Percentiles rank a stretch among this genome's conserved stretches.
Evolutionary conservation across 2,329 filamentous ascomycete species (phyloP).

Genomic region (Aureobasidium sp.): DNA sequence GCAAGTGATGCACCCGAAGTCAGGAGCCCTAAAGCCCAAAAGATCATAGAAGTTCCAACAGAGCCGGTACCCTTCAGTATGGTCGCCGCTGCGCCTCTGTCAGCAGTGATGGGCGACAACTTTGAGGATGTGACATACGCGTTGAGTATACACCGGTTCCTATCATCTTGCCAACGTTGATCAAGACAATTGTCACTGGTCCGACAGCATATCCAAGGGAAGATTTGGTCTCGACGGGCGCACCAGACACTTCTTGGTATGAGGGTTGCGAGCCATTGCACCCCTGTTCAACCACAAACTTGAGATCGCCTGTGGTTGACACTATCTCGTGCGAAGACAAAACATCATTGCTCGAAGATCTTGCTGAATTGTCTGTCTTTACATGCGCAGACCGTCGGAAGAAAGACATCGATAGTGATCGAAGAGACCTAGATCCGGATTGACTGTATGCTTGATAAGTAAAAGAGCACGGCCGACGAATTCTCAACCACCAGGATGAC

Average conservation of each 20-base stretch:
- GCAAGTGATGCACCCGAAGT: conserved; percentile 45
- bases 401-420: neutral
- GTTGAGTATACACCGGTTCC: conserved; percentile 59
- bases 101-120: neutral
- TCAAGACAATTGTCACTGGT: conserved; percentile 49
- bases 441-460: neutral
- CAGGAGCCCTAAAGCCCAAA: conserved; percentile 32
- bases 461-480: neutral
- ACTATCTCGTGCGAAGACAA: conserved; percentile 3
- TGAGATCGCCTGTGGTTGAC: conserved; percentile 33
- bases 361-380: neutral
- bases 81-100: conserved; percentile 39
- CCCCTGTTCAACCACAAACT: conserved; percentile 37
- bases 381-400: neutral
- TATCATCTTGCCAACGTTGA: conserved; percentile 58
- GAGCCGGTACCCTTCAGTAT: conserved; percentile 56
- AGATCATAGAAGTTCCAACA: conserved; percentile 55
- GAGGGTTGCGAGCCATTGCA: conserved; percentile 45
- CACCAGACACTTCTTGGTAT: conserved; percentile 56
- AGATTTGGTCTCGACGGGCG: conserved; percentile 52
- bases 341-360: neutral
- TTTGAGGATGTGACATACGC: conserved; percentile 37
- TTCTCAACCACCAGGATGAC: too few species aligned
- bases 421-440: neutral
- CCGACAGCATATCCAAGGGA: conserved; percentile 55